Evolutionary conservation across 1,284 basidiomycete genomes (phyloP), one percentile per base, ranked within the genome.

Genomic region (Sporisorium reilianum): DNA sequence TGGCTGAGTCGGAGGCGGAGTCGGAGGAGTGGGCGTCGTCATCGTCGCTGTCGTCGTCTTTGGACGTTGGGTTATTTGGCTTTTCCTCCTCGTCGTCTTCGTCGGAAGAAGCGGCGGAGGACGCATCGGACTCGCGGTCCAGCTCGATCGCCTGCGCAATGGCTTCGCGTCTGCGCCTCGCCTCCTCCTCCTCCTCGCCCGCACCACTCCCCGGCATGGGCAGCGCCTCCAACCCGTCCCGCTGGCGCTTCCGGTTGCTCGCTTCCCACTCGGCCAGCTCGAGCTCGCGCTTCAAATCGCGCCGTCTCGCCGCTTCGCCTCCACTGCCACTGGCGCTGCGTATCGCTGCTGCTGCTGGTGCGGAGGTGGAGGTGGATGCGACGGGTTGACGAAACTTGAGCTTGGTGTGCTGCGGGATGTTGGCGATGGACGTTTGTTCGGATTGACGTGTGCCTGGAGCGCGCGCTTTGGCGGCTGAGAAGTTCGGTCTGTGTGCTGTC

Each of bases 401-500:
- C 26, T 73, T 73, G 6, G 81, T 83, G 38, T 84, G 77, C 9
- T 80, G 59, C 2, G 83, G 70, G 7, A 82, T 36, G 9, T 70
- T 32, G n/a, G 57, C 50, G 20, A 64, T 56, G 5, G 49, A 49
- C 12, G 44, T 64, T 20, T 72, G 65, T 5, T 68, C 58, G 1
- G 79, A 77, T 16, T 65, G 59, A 26, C 80, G 81, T 0, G 71
- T 42, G 12, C 64, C 48, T 36, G 82, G 77, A 2, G 49, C 60
- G 50, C 75, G 70, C 30, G 72, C 83, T 30, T 69, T 64, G 34
- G 81, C 80, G 18, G 83, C 79, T 18, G 70, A 66, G 65, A 81
- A 84, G 26, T 77, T 84, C 11, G 83, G 83, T n/a, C 82, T 74
- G 51, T 84, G 83, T 9, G 81, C 76, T 14, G 80, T 66, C 8